Percentiles rank a stretch among this genome's conserved stretches.
Conservation (phyloP, 208 protist species). For the Trypanosoma lewisi region DNA sequence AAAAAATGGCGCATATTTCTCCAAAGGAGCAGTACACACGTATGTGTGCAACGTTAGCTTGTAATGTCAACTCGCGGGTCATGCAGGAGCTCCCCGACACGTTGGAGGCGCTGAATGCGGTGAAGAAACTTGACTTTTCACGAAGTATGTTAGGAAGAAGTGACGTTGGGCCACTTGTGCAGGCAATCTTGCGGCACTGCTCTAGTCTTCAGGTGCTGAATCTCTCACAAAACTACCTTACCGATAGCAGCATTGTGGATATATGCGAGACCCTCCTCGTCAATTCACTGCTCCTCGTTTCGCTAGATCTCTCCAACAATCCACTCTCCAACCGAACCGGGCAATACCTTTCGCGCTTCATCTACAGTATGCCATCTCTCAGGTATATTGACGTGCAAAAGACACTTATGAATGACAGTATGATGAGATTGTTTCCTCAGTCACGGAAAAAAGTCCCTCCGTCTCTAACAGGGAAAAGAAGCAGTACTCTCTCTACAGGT, state of each 20-base stretch:
- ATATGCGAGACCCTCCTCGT: constrained; percentile 24
- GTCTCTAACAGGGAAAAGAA: background rate
- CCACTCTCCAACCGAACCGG: constrained; percentile 24
- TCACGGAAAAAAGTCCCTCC: background rate
- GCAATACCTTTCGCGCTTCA: constrained; percentile 19
- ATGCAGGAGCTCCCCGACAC: constrained; percentile 24
- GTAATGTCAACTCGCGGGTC: constrained; percentile 12
- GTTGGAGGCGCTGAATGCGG: constrained; percentile 9
- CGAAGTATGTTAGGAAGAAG: constrained; percentile 22
- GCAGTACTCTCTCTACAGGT: background rate
- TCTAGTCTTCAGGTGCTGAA: constrained; percentile 21
- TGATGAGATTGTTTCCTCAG: constrained; percentile 6
- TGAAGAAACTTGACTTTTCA: constrained; percentile 29
- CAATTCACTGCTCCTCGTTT: constrained; percentile 11
- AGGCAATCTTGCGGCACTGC: constrained; percentile 21
- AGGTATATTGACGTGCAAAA: constrained; percentile 14
- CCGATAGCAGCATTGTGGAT: constrained; percentile 18
- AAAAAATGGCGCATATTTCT: background rate
- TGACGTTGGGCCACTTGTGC: constrained; percentile 22
- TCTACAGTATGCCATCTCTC: constrained; percentile 20
- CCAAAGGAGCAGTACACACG: constrained; percentile 13
- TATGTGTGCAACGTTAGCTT: background rate
- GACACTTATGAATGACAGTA: constrained; percentile 27
- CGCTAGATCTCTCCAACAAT: constrained; percentile 26
- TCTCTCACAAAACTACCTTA: constrained; percentile 29